Percentiles rank a stretch among this genome's conserved stretches.
phyloP scores from a whole-genome alignment of 2,329 filamentous ascomycete species.

The Fonsecaea erecta region DNA sequence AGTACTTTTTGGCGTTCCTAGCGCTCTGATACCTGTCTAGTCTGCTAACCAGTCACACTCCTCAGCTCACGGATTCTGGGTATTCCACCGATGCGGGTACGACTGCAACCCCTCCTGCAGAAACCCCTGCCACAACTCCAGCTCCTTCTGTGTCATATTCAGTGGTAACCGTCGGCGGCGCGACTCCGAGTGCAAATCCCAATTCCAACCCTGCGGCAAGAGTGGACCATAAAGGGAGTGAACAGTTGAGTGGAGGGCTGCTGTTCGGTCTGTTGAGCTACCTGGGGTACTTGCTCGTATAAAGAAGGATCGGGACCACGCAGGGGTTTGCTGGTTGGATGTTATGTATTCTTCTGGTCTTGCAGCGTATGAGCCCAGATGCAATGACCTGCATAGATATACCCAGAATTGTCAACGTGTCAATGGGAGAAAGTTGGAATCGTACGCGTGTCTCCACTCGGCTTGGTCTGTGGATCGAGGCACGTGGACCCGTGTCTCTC shows the following conservation, averaged over 20 bases:
- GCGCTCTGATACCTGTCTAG: background rate
- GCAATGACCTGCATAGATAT: too few species aligned
- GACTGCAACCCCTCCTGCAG: background rate
- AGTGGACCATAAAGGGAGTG: background rate
- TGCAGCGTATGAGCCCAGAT: too few species aligned
- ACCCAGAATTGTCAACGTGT: too few species aligned
- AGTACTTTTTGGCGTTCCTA: background rate
- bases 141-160: background rate
- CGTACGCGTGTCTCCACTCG: background rate
- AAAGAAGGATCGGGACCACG: background rate
- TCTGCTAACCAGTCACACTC: background rate
- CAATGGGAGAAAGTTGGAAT: background rate
- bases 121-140: background rate
- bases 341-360: too few species aligned
- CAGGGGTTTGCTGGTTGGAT: background rate
- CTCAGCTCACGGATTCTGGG: background rate
- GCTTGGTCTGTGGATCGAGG: background rate
- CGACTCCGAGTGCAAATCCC: background rate
- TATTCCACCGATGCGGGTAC: background rate
- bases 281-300: background rate
- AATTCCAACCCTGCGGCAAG: background rate
- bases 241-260: background rate
- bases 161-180: background rate
- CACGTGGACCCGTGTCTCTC: background rate
- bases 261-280: background rate